These are phyloP conservation scores for Paramecium pentaurelia DNA, from an alignment of 73 alveolate species.

Conservation along the genomic window DNA sequence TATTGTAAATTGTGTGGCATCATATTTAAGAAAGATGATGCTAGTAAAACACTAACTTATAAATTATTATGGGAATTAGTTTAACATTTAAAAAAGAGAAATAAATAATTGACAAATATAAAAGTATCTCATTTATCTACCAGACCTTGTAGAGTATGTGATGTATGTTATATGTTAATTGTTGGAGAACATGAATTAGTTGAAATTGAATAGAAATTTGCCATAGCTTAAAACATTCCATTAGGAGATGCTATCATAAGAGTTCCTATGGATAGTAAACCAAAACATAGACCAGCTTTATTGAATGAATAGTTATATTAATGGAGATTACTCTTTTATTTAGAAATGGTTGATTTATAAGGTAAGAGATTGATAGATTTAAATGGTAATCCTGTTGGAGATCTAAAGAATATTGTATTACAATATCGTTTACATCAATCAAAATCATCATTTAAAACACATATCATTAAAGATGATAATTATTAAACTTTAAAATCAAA, in stretches of 20 bases:
- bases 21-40: slow-evolving; percentile 58
- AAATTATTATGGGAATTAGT: slow-evolving; percentile 65
- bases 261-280: slow-evolving; percentile 76
- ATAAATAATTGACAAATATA: slow-evolving; percentile 40
- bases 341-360: slow-evolving; percentile 65
- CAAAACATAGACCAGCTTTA: slow-evolving; percentile 72
- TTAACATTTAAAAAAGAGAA: slow-evolving; percentile 59
- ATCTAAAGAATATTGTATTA: slow-evolving; percentile 13
- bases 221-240: slow-evolving; percentile 87
- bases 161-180: slow-evolving; percentile 90
- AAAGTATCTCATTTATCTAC: slow-evolving; percentile 62
- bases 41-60: slow-evolving; percentile 50
- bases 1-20: slow-evolving; percentile 62
- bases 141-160: slow-evolving; percentile 85
- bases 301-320: slow-evolving; percentile 76
- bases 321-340: slow-evolving; percentile 88
- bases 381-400: slow-evolving; percentile 26
- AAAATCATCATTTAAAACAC: slow-evolving; percentile 54
- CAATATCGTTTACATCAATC: slow-evolving; percentile 46
- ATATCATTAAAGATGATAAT: slow-evolving; percentile 4
- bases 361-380: slow-evolving; percentile 44
- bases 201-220: slow-evolving; percentile 88
- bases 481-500: neutral
- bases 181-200: slow-evolving; percentile 96
- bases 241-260: slow-evolving; percentile 72